Base-by-base conservation (phyloP, 2,329 filamentous ascomycete genomes). In the Fusarium sterilihyphosum region DNA sequence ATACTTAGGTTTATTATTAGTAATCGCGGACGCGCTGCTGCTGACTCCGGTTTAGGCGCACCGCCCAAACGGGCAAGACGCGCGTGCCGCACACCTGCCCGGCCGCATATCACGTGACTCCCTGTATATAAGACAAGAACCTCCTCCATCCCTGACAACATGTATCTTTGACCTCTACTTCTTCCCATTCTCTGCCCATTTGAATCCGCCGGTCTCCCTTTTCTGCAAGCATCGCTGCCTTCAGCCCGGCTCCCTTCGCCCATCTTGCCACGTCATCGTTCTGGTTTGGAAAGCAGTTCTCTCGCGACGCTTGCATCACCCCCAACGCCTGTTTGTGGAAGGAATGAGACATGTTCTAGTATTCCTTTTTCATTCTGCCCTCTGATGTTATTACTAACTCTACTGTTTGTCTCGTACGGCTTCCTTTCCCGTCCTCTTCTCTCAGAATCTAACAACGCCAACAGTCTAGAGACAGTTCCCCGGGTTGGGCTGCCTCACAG, bases 111-210 rank as follows among this genome's bases (percentile, higher is more conserved):
- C 62, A 72, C 66, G 61, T 72, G 62, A 72, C 54, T 6, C 31
- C 16, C 54, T 38, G 2, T 70, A 72, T 70, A 72, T 72, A 70
- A 70, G 47, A 65, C n/a, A 50, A 43, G 20, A 8, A 53, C 44
- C 67, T 49, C 47, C 3, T 64, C 52, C n/a, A 3, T 4, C 61
- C 38, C 56, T 66, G 7, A 1, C 4, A 62, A 62, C 57, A 58
- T 70, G 44, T 66, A 70, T 62, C 67, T 66, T 71, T 62, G 57
- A 71, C 69, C 16, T 71, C 46, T 69, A 11, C 24, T 37, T 65
- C 22, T 16, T 65, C 46, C 37, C 41, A 71, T 31, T n/a, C 56
- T 52, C 66, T 61, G 20, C 53, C 53, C 26, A 0, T 13, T 33
- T n/a, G 26, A 8, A 56, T 56, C 38, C 9, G 10, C 26, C 4